A percentile compares a stretch with the other conserved stretches of the same genome.
phyloP scores from a whole-genome alignment of 1,139 yeast species.

The Kodamaea fungicola region DNA sequence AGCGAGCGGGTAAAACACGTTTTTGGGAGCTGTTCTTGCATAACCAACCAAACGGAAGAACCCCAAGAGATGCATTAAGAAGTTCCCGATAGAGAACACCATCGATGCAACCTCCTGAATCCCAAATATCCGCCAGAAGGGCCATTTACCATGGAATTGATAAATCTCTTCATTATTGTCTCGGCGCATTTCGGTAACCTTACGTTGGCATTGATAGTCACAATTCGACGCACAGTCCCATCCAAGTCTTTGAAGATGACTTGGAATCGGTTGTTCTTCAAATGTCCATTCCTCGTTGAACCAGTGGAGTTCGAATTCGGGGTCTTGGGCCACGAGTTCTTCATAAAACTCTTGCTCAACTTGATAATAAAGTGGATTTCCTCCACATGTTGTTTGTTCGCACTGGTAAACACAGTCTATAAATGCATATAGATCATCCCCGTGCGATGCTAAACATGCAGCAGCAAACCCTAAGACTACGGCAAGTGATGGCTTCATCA shows the following conservation, averaged over 20 bases:
- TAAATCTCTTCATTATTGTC: conserved; percentile 47
- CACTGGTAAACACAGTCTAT: conserved; percentile 65
- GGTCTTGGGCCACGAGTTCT: conserved; percentile 14
- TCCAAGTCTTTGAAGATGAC: conserved; percentile 44
- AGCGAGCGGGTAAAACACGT: conserved; percentile 16
- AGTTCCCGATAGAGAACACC: conserved; percentile 75
- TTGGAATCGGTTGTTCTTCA: conserved; percentile 35
- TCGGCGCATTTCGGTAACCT: conserved; percentile 57
- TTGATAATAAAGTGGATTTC: conserved; percentile 25
- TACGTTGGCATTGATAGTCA: conserved; percentile 87
- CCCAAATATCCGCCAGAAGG: conserved; percentile 70
- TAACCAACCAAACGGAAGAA: conserved; percentile 25
- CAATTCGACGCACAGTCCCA: conserved; percentile 88
- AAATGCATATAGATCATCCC: conserved; percentile 75
- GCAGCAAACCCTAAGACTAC: too few relatives aligned
- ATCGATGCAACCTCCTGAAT: conserved; percentile 85
- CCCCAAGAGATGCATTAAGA: conserved; percentile 70
- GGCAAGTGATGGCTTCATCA: too few relatives aligned
- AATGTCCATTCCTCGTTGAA: conserved; percentile 35
- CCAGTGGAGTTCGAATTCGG: conserved; percentile 20
- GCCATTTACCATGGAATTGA: conserved; percentile 99
- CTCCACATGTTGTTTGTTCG: conserved; percentile 37
- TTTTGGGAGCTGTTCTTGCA: conserved; percentile 7
- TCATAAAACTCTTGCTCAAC: conserved; percentile 16
- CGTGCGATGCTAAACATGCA: conserved; percentile 53